Base-by-base conservation (phyloP, 2,329 filamentous ascomycete species). In the Fusarium hostae region DNA sequence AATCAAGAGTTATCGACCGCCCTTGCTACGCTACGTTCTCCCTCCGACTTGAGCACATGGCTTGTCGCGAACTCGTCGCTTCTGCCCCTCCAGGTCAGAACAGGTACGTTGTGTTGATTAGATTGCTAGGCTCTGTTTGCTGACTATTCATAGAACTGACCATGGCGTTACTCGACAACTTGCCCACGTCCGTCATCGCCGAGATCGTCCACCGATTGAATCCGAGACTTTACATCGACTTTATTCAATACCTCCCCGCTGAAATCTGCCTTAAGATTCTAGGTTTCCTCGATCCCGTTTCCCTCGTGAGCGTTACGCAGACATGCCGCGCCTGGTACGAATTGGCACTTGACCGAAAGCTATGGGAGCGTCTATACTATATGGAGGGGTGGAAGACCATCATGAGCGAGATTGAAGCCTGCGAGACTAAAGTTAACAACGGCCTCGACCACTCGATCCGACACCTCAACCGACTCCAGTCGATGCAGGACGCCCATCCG, bases 181-280 rank as follows among this genome's bases (percentile, higher is more conserved):
- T 98, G 32, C 93, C 92, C 22, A 97, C 94, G 2, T 92, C 92
- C 10, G 89, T 91, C 59, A 91, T 98, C 66, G 91, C 92, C 54
- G 87, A 91, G 47, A 93, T 98, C 58, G 93, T 97, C 50, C 89
- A 95, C 59, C 89, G 91, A 70, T 84, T 97, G 22, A 92, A 91
- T 69, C 93, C 94, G 7, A 88, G 95, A 57, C 90, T 98, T 5
- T 95, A 98, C 81, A 95, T 98, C 82, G 94, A 99, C 82, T 97
- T 97, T 59, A 90, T 97, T 44, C 85, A 89, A 71, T 90, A 94
- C 76, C 88, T 99, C 1, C 96, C 96, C 0, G 90, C 93, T 30
- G 96, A 99, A 80, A 92, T 99, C 76, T 97, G 94, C 67, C 90
- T 96, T 47, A 92, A 97, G 77, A 92, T 98, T 47, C 91, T 99